Conservation (phyloP, 75 land plant genomes). For the Pinus albicaulis region DNA sequence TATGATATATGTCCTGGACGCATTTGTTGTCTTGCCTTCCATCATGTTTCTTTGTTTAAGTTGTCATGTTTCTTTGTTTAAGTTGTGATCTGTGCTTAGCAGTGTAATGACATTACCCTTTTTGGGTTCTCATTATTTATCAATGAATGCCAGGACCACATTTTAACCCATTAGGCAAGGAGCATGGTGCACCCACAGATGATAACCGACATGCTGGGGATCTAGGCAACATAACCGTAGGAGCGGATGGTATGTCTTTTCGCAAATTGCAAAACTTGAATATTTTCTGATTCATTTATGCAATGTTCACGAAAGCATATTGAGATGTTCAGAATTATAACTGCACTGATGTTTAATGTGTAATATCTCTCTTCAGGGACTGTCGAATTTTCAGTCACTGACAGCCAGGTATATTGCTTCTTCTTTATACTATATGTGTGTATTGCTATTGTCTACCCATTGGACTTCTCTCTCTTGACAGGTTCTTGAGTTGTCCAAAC, state of each 20-base stretch:
- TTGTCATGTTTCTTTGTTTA: background rate
- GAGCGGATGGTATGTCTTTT: constrained; percentile 69
- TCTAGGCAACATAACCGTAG: constrained; percentile 65
- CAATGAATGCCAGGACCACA: constrained; percentile 55
- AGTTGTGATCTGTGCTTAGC: background rate
- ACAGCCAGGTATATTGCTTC: constrained; percentile 45
- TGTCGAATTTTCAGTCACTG: constrained; percentile 41
- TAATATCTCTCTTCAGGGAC: constrained; percentile 42
- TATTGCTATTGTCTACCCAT: background rate
- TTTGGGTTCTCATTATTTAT: background rate
- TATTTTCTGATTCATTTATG: background rate
- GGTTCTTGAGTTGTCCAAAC: too few species aligned
- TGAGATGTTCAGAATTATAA: background rate
- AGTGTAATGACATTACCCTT: background rate
- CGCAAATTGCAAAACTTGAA: background rate
- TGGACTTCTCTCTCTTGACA: too few species aligned
- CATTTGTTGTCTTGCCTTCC: background rate
- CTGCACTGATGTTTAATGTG: background rate
- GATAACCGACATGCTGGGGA: constrained; percentile 84
- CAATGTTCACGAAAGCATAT: background rate
- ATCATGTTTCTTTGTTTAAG: background rate
- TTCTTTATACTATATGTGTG: background rate
- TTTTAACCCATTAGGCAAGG: constrained; percentile 69
- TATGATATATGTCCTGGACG: constrained; percentile 14
- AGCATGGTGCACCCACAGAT: constrained; percentile 88